These are phyloP conservation scores for Atalantia buxifolia DNA, from an alignment of 345 rosid genomes.

Conservation along the genomic window DNA sequence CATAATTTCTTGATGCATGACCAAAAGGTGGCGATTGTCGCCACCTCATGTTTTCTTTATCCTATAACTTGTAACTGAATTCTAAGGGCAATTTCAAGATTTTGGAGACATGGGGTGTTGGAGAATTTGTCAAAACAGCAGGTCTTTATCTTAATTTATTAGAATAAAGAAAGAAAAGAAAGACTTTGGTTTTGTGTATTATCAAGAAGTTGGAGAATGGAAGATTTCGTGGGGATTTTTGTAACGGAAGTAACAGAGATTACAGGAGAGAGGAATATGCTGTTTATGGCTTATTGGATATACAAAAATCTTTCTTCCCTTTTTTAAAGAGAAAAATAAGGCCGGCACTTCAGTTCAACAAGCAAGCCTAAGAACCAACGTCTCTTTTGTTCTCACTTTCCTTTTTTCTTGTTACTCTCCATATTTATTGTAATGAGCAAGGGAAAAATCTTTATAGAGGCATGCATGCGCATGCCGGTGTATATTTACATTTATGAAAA, in stretches of 20 bases:
- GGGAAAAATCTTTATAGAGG: too few relatives aligned
- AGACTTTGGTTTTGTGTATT: not conserved
- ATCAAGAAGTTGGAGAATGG: not conserved
- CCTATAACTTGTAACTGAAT: not conserved
- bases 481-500: too few relatives aligned
- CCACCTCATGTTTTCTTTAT: slow-evolving; percentile 45
- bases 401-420: not conserved
- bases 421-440: too few relatives aligned
- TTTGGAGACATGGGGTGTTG: not conserved
- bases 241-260: not conserved
- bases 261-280: not conserved
- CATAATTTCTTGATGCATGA: slow-evolving; percentile 39
- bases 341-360: not conserved
- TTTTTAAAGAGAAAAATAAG: not conserved
- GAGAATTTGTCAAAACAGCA: not conserved
- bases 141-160: not conserved
- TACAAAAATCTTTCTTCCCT: not conserved
- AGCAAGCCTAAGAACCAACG: not conserved
- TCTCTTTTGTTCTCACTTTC: not conserved
- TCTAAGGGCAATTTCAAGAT: not conserved
- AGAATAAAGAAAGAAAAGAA: too few relatives aligned
- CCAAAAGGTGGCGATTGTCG: slow-evolving; percentile 45
- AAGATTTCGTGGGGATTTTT: not conserved
- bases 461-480: too few relatives aligned
- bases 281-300: not conserved